phyloP scores from a whole-genome alignment of 352 stramenopile genomes.

The Globisporangium radiosum region DNA sequence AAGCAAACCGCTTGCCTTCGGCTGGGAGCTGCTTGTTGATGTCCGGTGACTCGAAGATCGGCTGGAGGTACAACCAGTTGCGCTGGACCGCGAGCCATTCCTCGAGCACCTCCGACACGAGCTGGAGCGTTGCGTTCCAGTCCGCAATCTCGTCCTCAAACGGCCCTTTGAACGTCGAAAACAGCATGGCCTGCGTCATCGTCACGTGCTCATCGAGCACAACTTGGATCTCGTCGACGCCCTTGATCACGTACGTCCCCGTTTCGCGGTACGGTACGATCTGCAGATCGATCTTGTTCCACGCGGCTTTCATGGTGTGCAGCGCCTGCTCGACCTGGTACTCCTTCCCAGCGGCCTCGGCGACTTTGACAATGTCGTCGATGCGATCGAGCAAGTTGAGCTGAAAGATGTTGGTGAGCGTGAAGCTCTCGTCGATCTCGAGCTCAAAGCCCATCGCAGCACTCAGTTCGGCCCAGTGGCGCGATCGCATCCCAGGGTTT shows the following conservation, averaged over 20 bases:
- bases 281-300: slow-evolving; percentile 87
- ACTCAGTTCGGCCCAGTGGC: slow-evolving; percentile 92
- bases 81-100: slow-evolving; percentile 94
- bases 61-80: slow-evolving; percentile 94
- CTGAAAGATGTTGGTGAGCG: slow-evolving; percentile 79
- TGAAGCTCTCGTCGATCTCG: slow-evolving; percentile 87
- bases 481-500: slow-evolving; percentile 90
- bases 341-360: slow-evolving; percentile 92
- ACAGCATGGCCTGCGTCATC: slow-evolving; percentile 95
- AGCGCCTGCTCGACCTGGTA: slow-evolving; percentile 92
- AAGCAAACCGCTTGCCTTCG: slow-evolving; percentile 92
- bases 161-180: slow-evolving; percentile 92
- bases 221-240: slow-evolving; percentile 91
- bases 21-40: slow-evolving; percentile 95
- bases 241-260: slow-evolving; percentile 93
- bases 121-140: slow-evolving; percentile 88
- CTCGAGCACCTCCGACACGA: slow-evolving; percentile 92
- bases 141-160: slow-evolving; percentile 93
- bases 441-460: slow-evolving; percentile 78
- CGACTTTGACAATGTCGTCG: slow-evolving; percentile 89
- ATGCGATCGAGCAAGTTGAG: slow-evolving; percentile 82
- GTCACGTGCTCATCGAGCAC: slow-evolving; percentile 95
- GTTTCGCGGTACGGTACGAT: slow-evolving; percentile 90
- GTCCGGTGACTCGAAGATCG: slow-evolving; percentile 94
- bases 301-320: slow-evolving; percentile 89